Evolutionary conservation across 1,284 basidiomycete genomes (phyloP), one percentile per base, ranked within the genome.

Genomic region (Blastosporella zonata): DNA sequence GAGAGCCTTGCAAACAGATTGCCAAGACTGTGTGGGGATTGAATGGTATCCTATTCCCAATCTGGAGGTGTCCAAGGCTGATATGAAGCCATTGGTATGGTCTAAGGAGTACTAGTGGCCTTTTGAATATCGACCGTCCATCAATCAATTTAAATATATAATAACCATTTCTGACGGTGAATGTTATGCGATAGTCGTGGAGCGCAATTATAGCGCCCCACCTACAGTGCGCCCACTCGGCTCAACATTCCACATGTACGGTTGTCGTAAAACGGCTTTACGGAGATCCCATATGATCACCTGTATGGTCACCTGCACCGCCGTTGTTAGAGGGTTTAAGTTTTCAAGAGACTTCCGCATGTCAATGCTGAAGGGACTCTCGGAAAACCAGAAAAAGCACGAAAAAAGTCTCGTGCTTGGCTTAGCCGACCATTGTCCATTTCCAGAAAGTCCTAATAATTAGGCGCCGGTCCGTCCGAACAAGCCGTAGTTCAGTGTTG

Each of bases 271-370:
- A 18, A 6, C 29, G 31, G 48, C 25, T 28, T 35, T 43, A n/a
- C 13, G 17, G 3, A 36, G 28, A 38, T 15, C 27, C 35, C 13
- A 44, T 27, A 6, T 21, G 20, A 39, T 44, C 47, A 44, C 21
- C 41, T 49, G 42, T 22, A 34, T 35, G 21, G 20, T 44, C 46
- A 28, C 29, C 42, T 43, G 35, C 12, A 10, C 20, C 29, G 33
- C 18, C 18, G 31, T 34, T 10, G 33, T 34, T 34, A 18, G 13
- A 41, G 23, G 7, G 15, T n/a, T 13, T 13, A 6, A 17, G 5
- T 18, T 35, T 35, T 15, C 4, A 37, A 12, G 20, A 22, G 6
- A n/a, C 29, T 31, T n/a, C n/a, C n/a, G n/a, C n/a, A n/a, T n/a
- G n/a, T n/a, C n/a, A n/a, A n/a, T n/a, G n/a, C n/a, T n/a, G n/a